Evolutionary conservation across 2,329 filamentous ascomycete genomes (phyloP).

Genomic region (Talaromyces islandicus): DNA sequence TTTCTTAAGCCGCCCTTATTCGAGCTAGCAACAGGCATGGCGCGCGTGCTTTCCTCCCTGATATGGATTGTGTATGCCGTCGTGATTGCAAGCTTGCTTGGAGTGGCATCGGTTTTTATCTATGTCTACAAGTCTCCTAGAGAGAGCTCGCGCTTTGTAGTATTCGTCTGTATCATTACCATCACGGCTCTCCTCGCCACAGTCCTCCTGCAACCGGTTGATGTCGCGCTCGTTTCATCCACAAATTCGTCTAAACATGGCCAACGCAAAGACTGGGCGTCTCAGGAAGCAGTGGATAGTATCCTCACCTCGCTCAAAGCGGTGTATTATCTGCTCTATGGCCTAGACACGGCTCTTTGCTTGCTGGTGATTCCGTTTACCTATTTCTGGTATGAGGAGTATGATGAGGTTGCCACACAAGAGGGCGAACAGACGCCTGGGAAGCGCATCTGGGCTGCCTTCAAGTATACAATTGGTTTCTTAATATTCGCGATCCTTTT

Average conservation of each 20-base stretch:
- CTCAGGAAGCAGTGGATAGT: constrained; percentile 67
- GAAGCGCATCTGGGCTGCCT: constrained; percentile 70
- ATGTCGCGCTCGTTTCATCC: constrained; percentile 88
- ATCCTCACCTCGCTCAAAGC: constrained; percentile 77
- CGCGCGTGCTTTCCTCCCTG: constrained; percentile 72
- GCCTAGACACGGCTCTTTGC: constrained; percentile 82
- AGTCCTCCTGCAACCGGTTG: constrained; percentile 84
- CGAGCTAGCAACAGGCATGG: constrained; percentile 20
- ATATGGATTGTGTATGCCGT: constrained; percentile 94
- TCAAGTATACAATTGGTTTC: constrained; percentile 88
- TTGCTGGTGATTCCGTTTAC: constrained; percentile 87
- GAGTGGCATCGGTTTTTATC: constrained; percentile 76
- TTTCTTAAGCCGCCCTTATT: neutral
- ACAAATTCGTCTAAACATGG: constrained; percentile 72
- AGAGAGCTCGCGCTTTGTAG: constrained; percentile 78
- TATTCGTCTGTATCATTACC: constrained; percentile 77
- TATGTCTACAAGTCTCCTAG: constrained; percentile 86
- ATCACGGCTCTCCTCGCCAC: constrained; percentile 85
- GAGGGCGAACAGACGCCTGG: constrained; percentile 66
- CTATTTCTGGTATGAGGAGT: constrained; percentile 98
- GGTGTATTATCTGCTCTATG: constrained; percentile 91
- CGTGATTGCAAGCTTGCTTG: constrained; percentile 68
- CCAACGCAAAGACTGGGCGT: constrained; percentile 91
- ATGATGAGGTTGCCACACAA: constrained; percentile 83
- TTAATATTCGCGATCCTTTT: constrained; percentile 67